Base-by-base conservation (phyloP, 148 eudicot species). In the Vaccinium darrowii region DNA sequence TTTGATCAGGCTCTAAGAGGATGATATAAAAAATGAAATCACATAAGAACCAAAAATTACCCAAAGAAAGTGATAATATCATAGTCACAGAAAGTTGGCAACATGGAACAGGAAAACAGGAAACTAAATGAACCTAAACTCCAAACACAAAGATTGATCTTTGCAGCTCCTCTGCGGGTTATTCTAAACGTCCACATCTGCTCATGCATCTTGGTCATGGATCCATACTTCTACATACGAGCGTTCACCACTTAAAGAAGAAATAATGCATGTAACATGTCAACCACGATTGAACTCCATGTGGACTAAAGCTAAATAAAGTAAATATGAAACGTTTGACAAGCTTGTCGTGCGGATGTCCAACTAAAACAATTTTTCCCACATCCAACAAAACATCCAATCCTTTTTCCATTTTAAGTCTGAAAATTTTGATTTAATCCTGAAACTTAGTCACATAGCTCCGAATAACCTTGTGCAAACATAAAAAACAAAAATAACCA, bases 1-100 rank as follows among this genome's bases (percentile, higher is more conserved):
- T 84, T 89, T 94, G 93, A 81, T 89, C 91, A 87, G 95, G 95
- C 86, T 90, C 99, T 96, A 88, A 27, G 19, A 30, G 36, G 81
- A 84, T 72, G 78, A 11, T 73, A 9, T 60, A 43, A 65, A 1
- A 33, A 56, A 1, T 18, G 33, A 47, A 30, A 39, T 79, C 58
- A 53, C 3, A 30, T 25, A 27, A 58, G 51, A 36, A 43, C 16
- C 10, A 3, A 7, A 27, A 30, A 7, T 27, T 23, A 69, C 36
- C 74, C 8, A 27, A 69, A 27, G 74, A 39, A 69, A 69, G 13
- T 69, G 43, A 69, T 69, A 39, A 69, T 25, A 12, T 79, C 13
- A 25, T 30, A 79, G 8, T 79, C 30, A n/a, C 36, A 56, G 49
- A 27, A 56, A 23, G 65, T 30, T 14, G 58, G 80, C 36, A 51